These are phyloP conservation scores for Penicillium herquei DNA, from an alignment of 495 filamentous ascomycete genomes.

Conservation along the genomic window DNA sequence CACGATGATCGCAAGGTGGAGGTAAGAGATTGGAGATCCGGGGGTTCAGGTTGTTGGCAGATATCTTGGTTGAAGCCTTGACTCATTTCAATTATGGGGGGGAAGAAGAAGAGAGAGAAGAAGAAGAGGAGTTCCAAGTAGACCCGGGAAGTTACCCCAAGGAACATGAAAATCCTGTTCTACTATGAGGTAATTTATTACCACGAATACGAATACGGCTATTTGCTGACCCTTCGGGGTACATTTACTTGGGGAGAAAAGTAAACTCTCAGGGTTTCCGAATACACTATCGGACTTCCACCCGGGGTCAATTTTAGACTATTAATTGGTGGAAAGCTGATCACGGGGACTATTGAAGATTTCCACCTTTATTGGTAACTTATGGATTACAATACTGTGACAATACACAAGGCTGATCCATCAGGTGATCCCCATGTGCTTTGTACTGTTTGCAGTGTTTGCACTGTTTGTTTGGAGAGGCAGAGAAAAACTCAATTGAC, in stretches of 20 bases:
- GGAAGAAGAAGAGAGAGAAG: neutral
- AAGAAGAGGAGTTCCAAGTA: neutral
- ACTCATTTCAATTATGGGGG: neutral
- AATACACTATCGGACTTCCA: neutral
- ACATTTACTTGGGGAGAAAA: too few relatives aligned
- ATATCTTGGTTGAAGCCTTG: neutral
- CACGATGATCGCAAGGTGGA: conserved; percentile 10
- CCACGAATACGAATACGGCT: conserved; percentile 1
- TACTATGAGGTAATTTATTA: conserved; percentile 22
- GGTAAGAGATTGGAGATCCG: conserved; percentile 5
- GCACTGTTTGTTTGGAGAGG: neutral
- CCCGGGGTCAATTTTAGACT: neutral
- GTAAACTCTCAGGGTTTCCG: too few relatives aligned
- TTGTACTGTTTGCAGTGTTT: neutral
- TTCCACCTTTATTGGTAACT: too few relatives aligned
- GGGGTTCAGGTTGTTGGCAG: conserved; percentile 1
- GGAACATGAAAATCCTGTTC: conserved; percentile 14
- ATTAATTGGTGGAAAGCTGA: conserved; percentile 6
- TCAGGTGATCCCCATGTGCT: conserved; percentile 5
- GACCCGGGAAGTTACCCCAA: neutral
- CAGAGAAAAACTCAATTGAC: neutral
- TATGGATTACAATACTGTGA: conserved; percentile 2
- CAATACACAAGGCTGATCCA: conserved; percentile 8
- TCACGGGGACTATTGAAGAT: neutral
- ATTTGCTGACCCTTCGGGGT: too few relatives aligned